A percentile compares a stretch with the other conserved stretches of the same genome.
These are phyloP conservation scores for Brasenia schreberi DNA, from an alignment of 164 flowering plant genomes.

Conservation along the genomic window DNA sequence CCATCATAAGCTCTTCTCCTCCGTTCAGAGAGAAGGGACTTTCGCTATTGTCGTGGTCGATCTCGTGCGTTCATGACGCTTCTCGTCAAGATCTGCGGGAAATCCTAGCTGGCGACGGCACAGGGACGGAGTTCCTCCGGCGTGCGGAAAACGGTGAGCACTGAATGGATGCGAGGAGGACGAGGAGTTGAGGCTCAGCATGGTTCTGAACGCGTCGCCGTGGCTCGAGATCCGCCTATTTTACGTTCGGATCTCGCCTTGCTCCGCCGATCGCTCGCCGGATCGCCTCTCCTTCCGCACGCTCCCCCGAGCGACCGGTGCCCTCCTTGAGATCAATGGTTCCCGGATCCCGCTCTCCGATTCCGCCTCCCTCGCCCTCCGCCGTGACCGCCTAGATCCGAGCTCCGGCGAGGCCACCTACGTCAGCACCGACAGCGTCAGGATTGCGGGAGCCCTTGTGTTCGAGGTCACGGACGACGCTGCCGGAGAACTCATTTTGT, in stretches of 20 bases:
- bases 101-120: no score
- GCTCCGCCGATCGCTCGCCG: constrained; percentile 39
- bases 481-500: constrained; percentile 40
- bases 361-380: constrained; percentile 33
- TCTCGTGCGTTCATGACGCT: no score
- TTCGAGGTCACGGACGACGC: constrained; percentile 57
- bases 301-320: constrained; percentile 46
- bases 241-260: constrained; percentile 56
- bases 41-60: no score
- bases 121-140: no score
- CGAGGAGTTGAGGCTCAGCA: constrained; percentile 1
- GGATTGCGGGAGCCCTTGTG: constrained; percentile 51
- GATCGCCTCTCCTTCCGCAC: constrained; percentile 51
- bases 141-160: neutral
- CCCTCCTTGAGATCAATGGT: constrained; percentile 61
- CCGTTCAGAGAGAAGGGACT: no score
- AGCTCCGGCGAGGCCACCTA: constrained; percentile 74
- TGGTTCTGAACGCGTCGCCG: constrained; percentile 22
- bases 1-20: no score
- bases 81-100: no score
- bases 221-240: constrained; percentile 48
- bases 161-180: neutral
- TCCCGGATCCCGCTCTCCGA: constrained; percentile 45
- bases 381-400: constrained; percentile 63
- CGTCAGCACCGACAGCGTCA: constrained; percentile 68